A percentile compares a stretch with the other conserved stretches of the same genome.
phyloP scores from a whole-genome alignment of 73 alveolate species.

The Tetrahymena borealis region DNA sequence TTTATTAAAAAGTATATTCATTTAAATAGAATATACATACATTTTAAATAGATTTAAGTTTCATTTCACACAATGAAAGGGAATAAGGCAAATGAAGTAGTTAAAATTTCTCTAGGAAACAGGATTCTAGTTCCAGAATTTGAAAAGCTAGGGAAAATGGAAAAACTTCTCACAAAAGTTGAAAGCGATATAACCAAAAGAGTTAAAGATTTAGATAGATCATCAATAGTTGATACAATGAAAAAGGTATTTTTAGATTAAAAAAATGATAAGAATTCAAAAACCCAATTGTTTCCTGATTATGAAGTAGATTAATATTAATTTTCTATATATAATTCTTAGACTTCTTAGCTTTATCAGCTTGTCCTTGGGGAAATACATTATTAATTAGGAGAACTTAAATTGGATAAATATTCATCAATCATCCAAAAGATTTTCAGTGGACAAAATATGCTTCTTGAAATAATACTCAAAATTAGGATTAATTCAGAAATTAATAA shows the following conservation, averaged over 20 bases:
- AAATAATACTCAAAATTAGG: background rate
- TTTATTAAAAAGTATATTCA: too few species aligned
- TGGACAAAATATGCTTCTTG: background rate
- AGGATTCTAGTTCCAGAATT: background rate
- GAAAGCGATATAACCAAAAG: background rate
- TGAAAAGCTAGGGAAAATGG: background rate
- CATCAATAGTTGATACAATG: background rate
- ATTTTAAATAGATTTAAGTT: too few species aligned
- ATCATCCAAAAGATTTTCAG: background rate
- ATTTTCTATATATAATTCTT: background rate
- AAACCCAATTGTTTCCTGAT: background rate
- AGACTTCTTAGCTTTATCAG: background rate
- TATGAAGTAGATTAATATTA: background rate
- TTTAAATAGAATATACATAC: too few species aligned
- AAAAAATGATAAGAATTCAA: background rate
- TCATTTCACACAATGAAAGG: background rate
- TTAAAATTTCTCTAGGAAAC: background rate
- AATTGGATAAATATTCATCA: background rate
- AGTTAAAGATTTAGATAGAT: background rate
- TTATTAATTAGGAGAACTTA: background rate
- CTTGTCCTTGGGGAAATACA: background rate
- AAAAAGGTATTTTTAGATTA: background rate
- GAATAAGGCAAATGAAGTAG: background rate
- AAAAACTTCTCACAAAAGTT: background rate
- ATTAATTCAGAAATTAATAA: background rate